Base-by-base conservation (phyloP, 768 basidiomycete species). In the Pleurotus citrinopileatus region DNA sequence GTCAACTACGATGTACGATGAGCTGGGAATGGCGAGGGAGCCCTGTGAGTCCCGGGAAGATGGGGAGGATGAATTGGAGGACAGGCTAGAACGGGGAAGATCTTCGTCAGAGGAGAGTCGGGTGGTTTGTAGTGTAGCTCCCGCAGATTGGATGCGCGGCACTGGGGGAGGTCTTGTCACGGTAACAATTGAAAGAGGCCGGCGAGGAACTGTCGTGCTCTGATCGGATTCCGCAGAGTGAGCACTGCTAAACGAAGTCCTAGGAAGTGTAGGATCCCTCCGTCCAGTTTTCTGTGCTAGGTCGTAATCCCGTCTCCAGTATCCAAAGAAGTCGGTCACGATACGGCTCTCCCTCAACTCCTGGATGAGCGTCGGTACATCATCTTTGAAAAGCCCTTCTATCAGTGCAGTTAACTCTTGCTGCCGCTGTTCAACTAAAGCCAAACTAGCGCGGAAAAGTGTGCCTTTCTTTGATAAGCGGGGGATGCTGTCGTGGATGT, bases 251-350 rank as follows among this genome's bases (percentile, higher is more conserved):
- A 40, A 40, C 20, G 46, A 54, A 9, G 32, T 37, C 19, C n/a
- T 45, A 29, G 57, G 34, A 29, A 54, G 10, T 13, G 48, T 50
- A 13, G 48, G 29, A 32, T 50, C 48, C 19, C 48, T 42, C 54
- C 59, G 56, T 60, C 64, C 53, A 20, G 28, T 50, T 62, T 78
- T 83, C 56, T 74, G 73, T 23, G 73, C 74, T 29, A 81, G 70
- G 51, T 91, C 89, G 55, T 79, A 67, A 65, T 93, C 91, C 34
- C 84, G 70, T 56, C 84, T 74, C 91, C 91, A 92, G 58, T 80
- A 77, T 12, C 81, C 86, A 62, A 93, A 93, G 67, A 92, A 93
- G 64, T 91, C 86, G 2, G 81, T 81, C 46, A 89, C 78, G 25
- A 75, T 65, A 28, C 72, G 74, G 23, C 78, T 79, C 15, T 71